A percentile compares a stretch with the other conserved stretches of the same genome.
Conservation (phyloP, 768 basidiomycete species). For the Floccularia luteovirens region DNA sequence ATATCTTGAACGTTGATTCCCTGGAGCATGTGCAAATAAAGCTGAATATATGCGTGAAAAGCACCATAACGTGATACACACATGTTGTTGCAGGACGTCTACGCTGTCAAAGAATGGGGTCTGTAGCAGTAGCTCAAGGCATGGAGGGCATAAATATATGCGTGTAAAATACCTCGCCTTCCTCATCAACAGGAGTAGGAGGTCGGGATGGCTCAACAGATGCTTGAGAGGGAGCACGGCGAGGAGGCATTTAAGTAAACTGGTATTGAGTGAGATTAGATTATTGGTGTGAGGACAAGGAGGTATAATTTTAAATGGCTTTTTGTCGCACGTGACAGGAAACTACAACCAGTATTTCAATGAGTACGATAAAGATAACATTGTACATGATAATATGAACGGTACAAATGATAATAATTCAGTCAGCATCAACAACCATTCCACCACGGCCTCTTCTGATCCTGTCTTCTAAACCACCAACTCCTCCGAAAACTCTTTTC, state of each 20-base stretch:
- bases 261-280: not conserved
- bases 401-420: slow-evolving; percentile 7
- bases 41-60: slow-evolving; percentile 8
- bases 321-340: no score
- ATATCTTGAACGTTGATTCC: slow-evolving; percentile 97
- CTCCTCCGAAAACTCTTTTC: slow-evolving; percentile 78
- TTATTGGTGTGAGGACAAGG: not conserved
- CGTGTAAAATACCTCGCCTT: slow-evolving; percentile 27
- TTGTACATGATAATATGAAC: no score
- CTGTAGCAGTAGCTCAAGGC: slow-evolving; percentile 21
- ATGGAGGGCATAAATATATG: not conserved
- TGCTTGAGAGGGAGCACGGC: slow-evolving; percentile 41
- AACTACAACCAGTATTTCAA: no score
- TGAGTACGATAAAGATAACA: no score
- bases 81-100: slow-evolving; percentile 83
- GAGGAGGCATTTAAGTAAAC: slow-evolving; percentile 33
- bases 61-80: slow-evolving; percentile 13
- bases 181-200: slow-evolving; percentile 32
- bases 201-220: slow-evolving; percentile 42
- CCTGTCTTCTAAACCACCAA: slow-evolving; percentile 72
- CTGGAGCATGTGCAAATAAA: slow-evolving; percentile 27
- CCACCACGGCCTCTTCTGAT: slow-evolving; percentile 67
- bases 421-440: slow-evolving; percentile 61
- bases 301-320: not conserved
- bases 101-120: slow-evolving; percentile 64